Base-by-base conservation (phyloP, 2,329 filamentous ascomycete species). In the Aspergillus sp. region DNA sequence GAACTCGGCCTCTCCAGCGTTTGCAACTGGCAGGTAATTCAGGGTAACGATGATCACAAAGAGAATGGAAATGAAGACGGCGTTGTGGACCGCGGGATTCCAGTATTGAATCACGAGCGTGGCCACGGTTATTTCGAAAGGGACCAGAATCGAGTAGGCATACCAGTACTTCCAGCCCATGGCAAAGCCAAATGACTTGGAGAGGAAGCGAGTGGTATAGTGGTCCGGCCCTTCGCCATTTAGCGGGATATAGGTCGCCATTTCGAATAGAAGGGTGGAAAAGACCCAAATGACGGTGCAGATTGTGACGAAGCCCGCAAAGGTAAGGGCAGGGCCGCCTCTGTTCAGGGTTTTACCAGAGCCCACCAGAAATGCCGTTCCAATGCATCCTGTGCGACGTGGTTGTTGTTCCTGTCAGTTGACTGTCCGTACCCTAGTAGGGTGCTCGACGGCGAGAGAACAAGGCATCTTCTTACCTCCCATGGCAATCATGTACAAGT, bases 61-160 rank as follows among this genome's bases (percentile, higher is more conserved):
- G 52, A 78, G 74, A n/a, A 74, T 59, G 5, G 69, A 63, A 29
- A 77, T 67, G 69, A 71, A 77, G 26, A 74, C 63, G 7, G 63
- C 70, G 19, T 68, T 58, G 44, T 63, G 69, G 35, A 75, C 62
- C 36, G 66, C 63, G 0, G 58, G 49, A 6, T 34, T 14, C 72
- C 73, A 76, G 52, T 64, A 76, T 16, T 57, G 36, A 35, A 75
- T 71, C 3, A 70, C 74, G 32, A 71, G 58, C 29, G 64, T 64
- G 8, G 70, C 70, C 12, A 69, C 71, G 26, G 68, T 69, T 15
- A 93, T 77, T 57, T 93, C 86, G 26, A 93, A 68, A 0, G 86
- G 85, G n/a, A 93, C 59, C 0, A 88, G 75, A 26, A 84, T 73
- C 2, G 89, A 70, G 84, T 86, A 93, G 58, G 88, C 81, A 43